Conservation (phyloP, 306 rosid species). For the Sophora flavescens region DNA sequence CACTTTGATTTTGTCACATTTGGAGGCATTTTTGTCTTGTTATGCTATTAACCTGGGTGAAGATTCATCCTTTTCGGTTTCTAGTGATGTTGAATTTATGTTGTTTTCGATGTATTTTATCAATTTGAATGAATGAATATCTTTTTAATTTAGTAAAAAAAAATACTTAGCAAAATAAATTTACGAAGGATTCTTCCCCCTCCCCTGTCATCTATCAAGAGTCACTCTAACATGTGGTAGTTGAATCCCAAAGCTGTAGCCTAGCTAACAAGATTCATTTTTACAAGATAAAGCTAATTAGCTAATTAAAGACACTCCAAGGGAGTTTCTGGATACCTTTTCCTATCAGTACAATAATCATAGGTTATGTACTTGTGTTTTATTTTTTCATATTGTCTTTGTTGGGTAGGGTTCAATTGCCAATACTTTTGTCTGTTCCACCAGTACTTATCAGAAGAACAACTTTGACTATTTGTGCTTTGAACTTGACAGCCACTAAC, state of each 20-base stretch:
- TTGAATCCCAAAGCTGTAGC: conserved; percentile 10
- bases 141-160: no score
- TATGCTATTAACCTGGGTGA: no score
- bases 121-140: no score
- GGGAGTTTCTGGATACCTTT: conserved; percentile 48
- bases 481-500: conserved; percentile 49
- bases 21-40: no score
- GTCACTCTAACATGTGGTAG: not conserved
- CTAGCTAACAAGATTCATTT: not conserved
- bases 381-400: conserved; percentile 38
- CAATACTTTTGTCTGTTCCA: conserved; percentile 56
- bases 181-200: not conserved
- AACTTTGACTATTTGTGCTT: conserved; percentile 15
- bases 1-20: no score
- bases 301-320: conserved; percentile 52
- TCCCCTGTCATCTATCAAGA: not conserved
- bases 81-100: no score
- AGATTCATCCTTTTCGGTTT: no score
- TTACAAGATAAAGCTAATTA: not conserved
- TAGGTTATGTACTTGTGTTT: conserved; percentile 50
- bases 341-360: conserved; percentile 61
- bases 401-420: conserved; percentile 40
- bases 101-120: no score
- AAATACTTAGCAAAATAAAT: not conserved
- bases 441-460: conserved; percentile 46